Base-by-base conservation (phyloP, 345 rosid genomes). In the Eucalyptus pumila region DNA sequence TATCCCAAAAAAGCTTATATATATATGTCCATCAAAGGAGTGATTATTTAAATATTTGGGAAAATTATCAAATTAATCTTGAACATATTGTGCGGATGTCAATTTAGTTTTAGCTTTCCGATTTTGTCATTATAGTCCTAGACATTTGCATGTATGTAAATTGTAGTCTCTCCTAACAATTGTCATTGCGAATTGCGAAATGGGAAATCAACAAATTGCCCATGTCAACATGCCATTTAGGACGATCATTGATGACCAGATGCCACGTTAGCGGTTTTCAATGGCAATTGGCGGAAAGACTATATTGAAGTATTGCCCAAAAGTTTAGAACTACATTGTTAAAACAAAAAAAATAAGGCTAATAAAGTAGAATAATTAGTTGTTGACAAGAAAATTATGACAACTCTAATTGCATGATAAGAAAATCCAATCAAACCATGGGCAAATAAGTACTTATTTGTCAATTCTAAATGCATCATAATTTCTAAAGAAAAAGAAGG, bases 161-260 rank as follows among this genome's bases (percentile, higher is more conserved):
- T 56, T 56, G 6, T 24, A 56, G 30, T 56, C 62, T 56, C 3
- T 56, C 62, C 13, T 56, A 11, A 2, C 62, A 56, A 56, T 56
- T 10, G 62, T 1, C 0, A 2, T 56, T 24, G 62, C 14, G 24
- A 56, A 56, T 24, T 56, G 62, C 3, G 6, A 56, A 23, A 11
- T 56, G 6, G 13, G 6, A 10, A 56, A 23, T 56, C 62, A 56
- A 56, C 62, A 56, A 24, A 56, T 56, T 56, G 30, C 30, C 62
- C 1, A 9, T 2, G 0, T 56, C 3, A 56, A 2, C 6, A 56
- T 56, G 30, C 62, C 13, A 24, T 11, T 56, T 56, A 56, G 62
- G 2, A 56, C 0, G 3, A 1, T 0, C 3, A 24, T 0, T 23
- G 12, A 10, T 56, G 30, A 56, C 62, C 3, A 5, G 0, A 56